Evolutionary conservation across 2,329 filamentous ascomycete genomes (phyloP).

Genomic region (Sclerotiophoma versabilis): DNA sequence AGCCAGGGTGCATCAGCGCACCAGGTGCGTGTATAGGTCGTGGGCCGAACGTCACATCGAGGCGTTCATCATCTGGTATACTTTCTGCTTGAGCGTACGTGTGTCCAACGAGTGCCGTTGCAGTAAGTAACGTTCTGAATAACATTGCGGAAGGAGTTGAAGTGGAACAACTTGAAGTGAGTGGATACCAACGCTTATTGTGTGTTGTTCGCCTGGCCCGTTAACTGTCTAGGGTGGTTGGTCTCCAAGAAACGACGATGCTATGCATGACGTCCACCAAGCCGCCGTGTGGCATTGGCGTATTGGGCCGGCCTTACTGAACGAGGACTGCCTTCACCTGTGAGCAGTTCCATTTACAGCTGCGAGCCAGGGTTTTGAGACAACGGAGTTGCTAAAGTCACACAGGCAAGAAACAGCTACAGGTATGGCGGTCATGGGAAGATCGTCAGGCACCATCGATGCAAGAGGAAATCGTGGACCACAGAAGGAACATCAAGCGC

Average conservation of each 20-base stretch:
- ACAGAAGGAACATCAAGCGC: neutral
- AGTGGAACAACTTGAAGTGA: too few species aligned
- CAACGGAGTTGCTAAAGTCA: neutral
- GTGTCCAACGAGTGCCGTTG: neutral
- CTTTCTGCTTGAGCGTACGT: neutral
- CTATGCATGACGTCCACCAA: constrained; percentile 7
- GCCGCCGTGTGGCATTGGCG: constrained; percentile 7
- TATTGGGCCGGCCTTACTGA: neutral
- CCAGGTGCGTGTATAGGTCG: constrained; percentile 17
- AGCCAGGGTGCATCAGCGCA: constrained; percentile 22
- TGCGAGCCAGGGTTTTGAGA: neutral
- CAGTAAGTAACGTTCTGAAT: neutral
- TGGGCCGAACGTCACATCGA: constrained; percentile 21
- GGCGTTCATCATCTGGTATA: neutral
- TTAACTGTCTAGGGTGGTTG: neutral
- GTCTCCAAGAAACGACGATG: neutral
- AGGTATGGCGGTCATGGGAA: neutral
- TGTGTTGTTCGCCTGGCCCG: neutral
- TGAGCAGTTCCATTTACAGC: neutral
- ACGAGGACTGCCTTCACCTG: neutral
- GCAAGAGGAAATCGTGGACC: neutral
- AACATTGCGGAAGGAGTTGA: neutral
- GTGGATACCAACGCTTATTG: too few species aligned
- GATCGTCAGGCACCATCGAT: neutral
- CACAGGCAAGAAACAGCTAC: neutral